These are phyloP conservation scores for Keithomyces neogunnii DNA, from an alignment of 2,329 filamentous ascomycete genomes.

Conservation along the genomic window DNA sequence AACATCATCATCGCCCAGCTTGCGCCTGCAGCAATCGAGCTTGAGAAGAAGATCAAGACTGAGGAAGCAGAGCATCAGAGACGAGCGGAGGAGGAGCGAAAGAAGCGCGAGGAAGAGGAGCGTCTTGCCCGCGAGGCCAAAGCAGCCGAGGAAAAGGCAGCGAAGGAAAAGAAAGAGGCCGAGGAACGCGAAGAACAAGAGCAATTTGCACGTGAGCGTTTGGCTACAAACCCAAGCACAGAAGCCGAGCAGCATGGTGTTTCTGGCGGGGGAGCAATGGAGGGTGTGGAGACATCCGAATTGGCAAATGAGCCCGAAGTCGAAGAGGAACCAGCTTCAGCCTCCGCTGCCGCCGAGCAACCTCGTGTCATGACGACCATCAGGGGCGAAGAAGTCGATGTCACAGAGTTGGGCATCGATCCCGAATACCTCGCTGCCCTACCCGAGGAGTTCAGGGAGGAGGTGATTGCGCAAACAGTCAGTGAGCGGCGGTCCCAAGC, in stretches of 20 bases:
- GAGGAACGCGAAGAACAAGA: constrained; percentile 55
- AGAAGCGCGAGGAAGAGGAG: constrained; percentile 57
- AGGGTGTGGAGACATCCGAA: constrained; percentile 59
- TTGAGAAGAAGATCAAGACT: constrained; percentile 63
- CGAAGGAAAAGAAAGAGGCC: constrained; percentile 59
- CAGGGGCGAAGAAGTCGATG: constrained; percentile 79
- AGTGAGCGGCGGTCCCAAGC: constrained; percentile 76
- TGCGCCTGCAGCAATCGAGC: constrained; percentile 76
- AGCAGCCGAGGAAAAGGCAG: constrained; percentile 60
- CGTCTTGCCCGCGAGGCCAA: constrained; percentile 59
- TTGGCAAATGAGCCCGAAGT: constrained; percentile 22
- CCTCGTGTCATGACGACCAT: constrained; percentile 72
- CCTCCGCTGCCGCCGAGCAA: constrained; percentile 10
- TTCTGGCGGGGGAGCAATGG: constrained; percentile 49
- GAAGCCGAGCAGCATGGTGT: constrained; percentile 26
- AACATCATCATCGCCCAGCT: constrained; percentile 64
- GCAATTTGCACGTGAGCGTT: constrained; percentile 13
- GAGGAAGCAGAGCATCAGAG: constrained; percentile 41
- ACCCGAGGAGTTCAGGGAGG: constrained; percentile 93
- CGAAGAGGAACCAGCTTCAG: constrained; percentile 15
- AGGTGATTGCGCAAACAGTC: constrained; percentile 87
- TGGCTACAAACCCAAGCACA: constrained; percentile 48
- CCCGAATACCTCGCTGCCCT: constrained; percentile 90
- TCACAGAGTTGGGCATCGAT: constrained; percentile 91
- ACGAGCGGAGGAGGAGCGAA: constrained; percentile 49